Evolutionary conservation across 352 stramenopile species (phyloP).

Genomic region (Phytophthora tubulina): DNA sequence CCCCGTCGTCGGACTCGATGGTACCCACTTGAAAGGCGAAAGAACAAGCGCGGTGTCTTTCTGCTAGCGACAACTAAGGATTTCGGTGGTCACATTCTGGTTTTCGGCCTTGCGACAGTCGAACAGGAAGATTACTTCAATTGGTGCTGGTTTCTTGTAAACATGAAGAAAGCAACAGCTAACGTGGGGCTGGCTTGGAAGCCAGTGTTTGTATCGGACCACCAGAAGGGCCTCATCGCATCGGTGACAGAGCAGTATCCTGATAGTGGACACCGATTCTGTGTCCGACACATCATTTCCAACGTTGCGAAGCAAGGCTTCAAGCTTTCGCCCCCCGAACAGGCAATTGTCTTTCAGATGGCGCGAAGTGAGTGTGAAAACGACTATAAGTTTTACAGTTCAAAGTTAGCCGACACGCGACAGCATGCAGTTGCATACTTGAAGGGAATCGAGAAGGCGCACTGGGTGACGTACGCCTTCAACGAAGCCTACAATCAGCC

Average conservation of each 20-base stretch:
- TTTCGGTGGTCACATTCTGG: not conserved
- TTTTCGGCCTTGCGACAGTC: not conserved
- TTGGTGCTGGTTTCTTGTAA: not conserved
- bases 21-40: not conserved
- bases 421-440: not conserved
- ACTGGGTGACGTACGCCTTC: not conserved
- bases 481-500: not conserved
- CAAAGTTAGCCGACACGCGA: not conserved
- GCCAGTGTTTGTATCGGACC: not conserved
- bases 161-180: not conserved
- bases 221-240: not conserved
- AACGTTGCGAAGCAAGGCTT: not conserved
- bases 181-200: not conserved
- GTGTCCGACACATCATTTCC: not conserved
- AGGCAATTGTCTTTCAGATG: not conserved
- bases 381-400: constrained; percentile 2
- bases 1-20: not conserved
- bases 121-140: not conserved
- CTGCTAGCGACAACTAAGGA: not conserved
- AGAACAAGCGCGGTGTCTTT: not conserved
- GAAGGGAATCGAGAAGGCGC: not conserved
- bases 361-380: constrained; percentile 7
- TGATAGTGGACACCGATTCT: not conserved
- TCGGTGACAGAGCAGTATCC: not conserved
- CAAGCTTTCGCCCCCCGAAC: not conserved